Base-by-base conservation (phyloP, 768 basidiomycete species). In the Psilocybe azurescens region DNA sequence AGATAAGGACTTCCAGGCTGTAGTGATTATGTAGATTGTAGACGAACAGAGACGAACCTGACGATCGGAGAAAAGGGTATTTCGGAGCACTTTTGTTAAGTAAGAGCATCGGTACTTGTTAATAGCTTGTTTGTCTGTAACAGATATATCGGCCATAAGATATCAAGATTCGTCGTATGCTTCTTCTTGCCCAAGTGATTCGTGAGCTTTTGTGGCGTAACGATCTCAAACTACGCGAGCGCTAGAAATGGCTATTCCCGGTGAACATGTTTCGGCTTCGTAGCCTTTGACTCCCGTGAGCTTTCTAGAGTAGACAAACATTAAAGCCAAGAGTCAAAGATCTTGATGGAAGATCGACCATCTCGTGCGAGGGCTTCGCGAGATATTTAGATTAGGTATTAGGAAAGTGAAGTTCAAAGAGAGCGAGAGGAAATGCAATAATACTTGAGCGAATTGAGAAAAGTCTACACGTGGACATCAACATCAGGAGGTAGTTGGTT, bases 401-500 rank as follows among this genome's bases (percentile, higher is more conserved):
- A 44, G 11, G 11, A 16, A 7, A 44, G 41, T 11, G 39, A 51
- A 56, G 36, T 46, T 39, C 50, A 58, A 48, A 50, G 53, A 59
- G 46, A 58, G 32, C 41, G 28, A 41, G 53, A 49, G 36, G 33
- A 58, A n/a, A 41, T 32, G 53, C 51, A 60, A 60, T 20, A 29
- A 38, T 39, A 54, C 33, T 39, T 39, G 53, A 54, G 41, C 41
- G 28, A 55, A 38, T 38, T 38, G 54, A 55, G 11, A 29, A 29
- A 46, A 48, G 53, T 62, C 36, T 64, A 62, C 65, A 66, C 61
- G 65, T 67, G 66, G 63, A 59, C 54, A 46, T 38, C 36, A 53
- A 53, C 18, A 16, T 54, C 44, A 44, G 58, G 61, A 56, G 33
- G 54, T 54, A 39, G 49, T 56, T 56, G 57, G 49, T 66, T 67